Evolutionary conservation across 495 filamentous ascomycete genomes (phyloP).

Genomic region (Hypoxylon trugodes): DNA sequence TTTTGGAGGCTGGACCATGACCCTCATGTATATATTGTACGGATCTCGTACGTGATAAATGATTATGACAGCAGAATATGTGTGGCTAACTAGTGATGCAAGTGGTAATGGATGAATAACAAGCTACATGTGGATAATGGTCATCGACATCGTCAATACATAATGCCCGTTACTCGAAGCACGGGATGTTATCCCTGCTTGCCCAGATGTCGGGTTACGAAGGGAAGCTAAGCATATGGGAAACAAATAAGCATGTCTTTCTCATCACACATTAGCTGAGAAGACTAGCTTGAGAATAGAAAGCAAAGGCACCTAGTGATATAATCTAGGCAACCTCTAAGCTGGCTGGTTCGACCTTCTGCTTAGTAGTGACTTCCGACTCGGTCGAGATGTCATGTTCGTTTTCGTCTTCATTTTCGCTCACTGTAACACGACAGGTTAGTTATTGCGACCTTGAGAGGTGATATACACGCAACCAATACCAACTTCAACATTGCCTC

Average conservation of each 20-base stretch:
- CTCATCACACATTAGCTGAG: not conserved
- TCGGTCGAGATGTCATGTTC: conserved; percentile 3
- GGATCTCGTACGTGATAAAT: conserved; percentile 15
- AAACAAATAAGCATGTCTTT: not conserved
- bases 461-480: too few relatives aligned
- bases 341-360: not conserved
- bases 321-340: conserved; percentile 9
- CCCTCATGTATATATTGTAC: conserved; percentile 30
- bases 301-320: not conserved
- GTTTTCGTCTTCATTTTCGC: conserved; percentile 28
- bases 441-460: not conserved
- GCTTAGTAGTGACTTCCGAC: conserved; percentile 1
- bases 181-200: not conserved
- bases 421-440: conserved; percentile 19
- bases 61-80: conserved; percentile 16
- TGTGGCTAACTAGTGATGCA: conserved; percentile 22
- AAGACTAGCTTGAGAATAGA: conserved; percentile 5
- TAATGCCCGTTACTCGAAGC: conserved; percentile 13
- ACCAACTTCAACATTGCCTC: not conserved
- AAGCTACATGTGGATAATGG: conserved; percentile 20
- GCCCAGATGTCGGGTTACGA: not conserved
- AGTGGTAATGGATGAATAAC: not conserved
- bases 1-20: conserved; percentile 29
- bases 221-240: not conserved
- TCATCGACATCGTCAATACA: conserved; percentile 29